Evolutionary conservation across 768 basidiomycete species (phyloP), one percentile per base, ranked within the genome.

Genomic region (Naganishia friedmannii): DNA sequence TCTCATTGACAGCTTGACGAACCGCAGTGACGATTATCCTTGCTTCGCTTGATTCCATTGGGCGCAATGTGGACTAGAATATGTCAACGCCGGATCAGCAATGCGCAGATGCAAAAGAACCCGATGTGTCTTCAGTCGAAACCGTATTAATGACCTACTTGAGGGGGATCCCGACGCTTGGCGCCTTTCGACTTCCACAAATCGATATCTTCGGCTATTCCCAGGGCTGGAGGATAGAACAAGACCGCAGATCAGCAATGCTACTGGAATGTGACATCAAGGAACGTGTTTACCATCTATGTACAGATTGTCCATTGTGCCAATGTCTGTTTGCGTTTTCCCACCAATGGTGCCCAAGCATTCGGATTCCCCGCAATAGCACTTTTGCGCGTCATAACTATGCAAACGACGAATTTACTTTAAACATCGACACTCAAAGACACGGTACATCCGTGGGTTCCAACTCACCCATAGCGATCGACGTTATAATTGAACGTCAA

Each of bases 401-500:
- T 7, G 60, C 13, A 54, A 23, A 17, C 8, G 17, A 23, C 28
- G 28, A 8, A 54, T 39, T 53, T 1, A 10, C 17, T n/a, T 67
- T n/a, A 21, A 53, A 17, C 42, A 42, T 42, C 15, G 15, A 17
- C 15, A 7, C 19, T 23, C 34, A 4, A 37, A 37, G 4, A 13
- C 39, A 23, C 46, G 29, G 19, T 12, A 32, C 4, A 9, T 1
- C 37, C 10, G n/a, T n/a, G n/a, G 12, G 21, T 19, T 2, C 9
- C 15, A 9, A 84, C 89, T 58, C 71, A 94, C 95, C 95, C 96
- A 76, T 99, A 99, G 69, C 96, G 92, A 81, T 98, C 96, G 48
- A 98, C 96, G 79, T 99, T 99, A 80, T 99, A 99, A 82, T 99
- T 98, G 84, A 98, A 98, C 0, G 96, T 98, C 74, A 97, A 81